These are phyloP conservation scores for Tricholoma terreum DNA, from an alignment of 768 basidiomycete species.

Conservation along the genomic window DNA sequence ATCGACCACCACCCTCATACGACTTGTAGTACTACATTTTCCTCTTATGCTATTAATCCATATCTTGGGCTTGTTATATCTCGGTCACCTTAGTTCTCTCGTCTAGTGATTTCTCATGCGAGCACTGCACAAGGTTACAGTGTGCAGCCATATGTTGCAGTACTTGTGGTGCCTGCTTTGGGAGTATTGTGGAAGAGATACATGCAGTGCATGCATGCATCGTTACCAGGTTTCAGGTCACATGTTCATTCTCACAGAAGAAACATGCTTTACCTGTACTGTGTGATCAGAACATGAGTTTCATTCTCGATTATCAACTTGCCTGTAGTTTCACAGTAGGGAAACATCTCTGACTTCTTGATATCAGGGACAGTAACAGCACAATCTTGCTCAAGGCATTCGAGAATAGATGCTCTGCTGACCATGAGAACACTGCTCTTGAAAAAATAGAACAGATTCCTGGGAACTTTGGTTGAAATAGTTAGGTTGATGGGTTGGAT, in stretches of 20 bases:
- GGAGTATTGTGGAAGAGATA: slow-evolving; percentile 6
- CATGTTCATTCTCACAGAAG: no score
- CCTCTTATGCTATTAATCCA: no score
- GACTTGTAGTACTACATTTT: no score
- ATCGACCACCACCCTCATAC: no score
- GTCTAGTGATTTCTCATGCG: no score
- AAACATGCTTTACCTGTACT: background rate
- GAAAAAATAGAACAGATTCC: background rate
- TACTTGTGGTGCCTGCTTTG: slow-evolving; percentile 16
- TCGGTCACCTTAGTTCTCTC: no score
- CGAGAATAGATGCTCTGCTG: background rate
- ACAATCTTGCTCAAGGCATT: background rate
- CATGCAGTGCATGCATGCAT: background rate
- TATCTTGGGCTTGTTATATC: no score
- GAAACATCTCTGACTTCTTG: background rate
- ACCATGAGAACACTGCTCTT: background rate
- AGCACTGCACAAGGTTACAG: no score
- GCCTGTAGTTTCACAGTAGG: background rate
- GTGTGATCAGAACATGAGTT: background rate
- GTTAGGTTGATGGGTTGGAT: background rate
- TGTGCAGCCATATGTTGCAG: slow-evolving; percentile 27
- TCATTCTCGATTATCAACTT: background rate
- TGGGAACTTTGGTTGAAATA: background rate
- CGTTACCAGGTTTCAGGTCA: no score
- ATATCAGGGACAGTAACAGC: background rate